Evolutionary conservation across 441 rosid species (phyloP).

Genomic region (Pelargonium citronellum): DNA sequence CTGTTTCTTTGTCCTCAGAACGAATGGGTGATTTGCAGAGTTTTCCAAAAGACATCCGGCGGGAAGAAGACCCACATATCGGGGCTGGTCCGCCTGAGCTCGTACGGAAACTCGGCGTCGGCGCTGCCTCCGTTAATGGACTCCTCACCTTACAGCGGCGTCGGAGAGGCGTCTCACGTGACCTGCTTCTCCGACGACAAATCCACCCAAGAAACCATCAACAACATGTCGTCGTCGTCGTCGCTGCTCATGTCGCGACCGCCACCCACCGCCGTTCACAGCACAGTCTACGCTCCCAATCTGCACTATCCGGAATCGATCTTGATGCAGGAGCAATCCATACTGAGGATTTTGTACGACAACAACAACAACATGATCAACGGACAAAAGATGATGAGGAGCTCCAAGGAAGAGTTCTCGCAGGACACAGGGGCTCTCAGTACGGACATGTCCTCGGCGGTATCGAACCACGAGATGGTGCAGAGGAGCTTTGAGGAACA

Average conservation of each 20-base stretch:
- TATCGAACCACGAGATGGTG: slow-evolving; percentile 41
- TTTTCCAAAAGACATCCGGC: slow-evolving; percentile 30
- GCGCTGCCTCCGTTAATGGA: slow-evolving; percentile 46
- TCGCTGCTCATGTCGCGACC: no score
- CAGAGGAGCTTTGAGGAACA: slow-evolving; percentile 40
- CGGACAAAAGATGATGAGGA: neutral
- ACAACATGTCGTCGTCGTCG: neutral
- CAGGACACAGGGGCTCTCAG: neutral
- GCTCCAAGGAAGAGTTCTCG: slow-evolving; percentile 2
- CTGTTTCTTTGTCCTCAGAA: slow-evolving; percentile 24
- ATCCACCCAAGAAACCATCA: neutral
- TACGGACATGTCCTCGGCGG: slow-evolving; percentile 27
- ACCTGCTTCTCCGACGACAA: neutral
- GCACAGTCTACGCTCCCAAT: neutral
- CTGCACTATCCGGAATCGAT: neutral
- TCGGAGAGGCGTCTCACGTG: slow-evolving; percentile 34
- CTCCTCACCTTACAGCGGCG: slow-evolving; percentile 34
- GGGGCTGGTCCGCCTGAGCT: slow-evolving; percentile 17
- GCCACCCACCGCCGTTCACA: neutral
- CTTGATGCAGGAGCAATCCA: neutral
- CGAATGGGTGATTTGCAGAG: slow-evolving; percentile 50
- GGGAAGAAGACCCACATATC: slow-evolving; percentile 30
- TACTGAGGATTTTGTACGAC: neutral
- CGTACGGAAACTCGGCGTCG: slow-evolving; percentile 17
- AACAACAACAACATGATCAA: neutral